Base-by-base conservation (phyloP, 164 flowering plant genomes). In the Euptelea pleiosperma region DNA sequence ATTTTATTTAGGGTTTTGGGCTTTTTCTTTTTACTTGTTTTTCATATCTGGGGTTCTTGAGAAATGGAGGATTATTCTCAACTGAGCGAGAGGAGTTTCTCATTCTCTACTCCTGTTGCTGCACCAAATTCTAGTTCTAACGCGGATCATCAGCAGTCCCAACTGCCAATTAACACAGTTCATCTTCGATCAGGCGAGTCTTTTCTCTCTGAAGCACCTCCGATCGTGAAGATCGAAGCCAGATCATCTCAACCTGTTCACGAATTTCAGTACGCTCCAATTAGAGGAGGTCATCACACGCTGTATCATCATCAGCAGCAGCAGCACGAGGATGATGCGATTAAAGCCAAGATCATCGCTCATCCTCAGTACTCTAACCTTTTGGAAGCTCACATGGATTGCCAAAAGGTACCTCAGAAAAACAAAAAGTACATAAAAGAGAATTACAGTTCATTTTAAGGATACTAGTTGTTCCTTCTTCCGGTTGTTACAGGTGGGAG, bases 341-440 rank as follows among this genome's bases (percentile, higher is more conserved):
- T 91, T n/a, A 91, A 91, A 60, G 92, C 95, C 22, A 91, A 84
- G 82, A 91, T 91, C 70, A 57, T 85, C 3, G 71, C 92, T 39
- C 98, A 91, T 44, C 98, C 98, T 77, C 95, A 85, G 55, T 91
- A 85, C 54, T 78, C 86, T 9, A 84, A 72, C 68, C 91, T 91
- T 44, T 57, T 91, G 40, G 79, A 89, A 70, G 96, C 98, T 58
- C 89, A 85, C 77, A 78, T 91, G 88, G 90, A 82, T 60, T 91
- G 98, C 60, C 98, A 91, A 64, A 91, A 85, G 98, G 98, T 90
- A 57, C 5, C 19, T 26, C 31, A 26, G 19, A 14, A 21, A 11
- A 30, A 10, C n/a, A 11, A 49, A 49, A 25, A 9, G 37, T 11
- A 19, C 15, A 40, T n/a, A 18, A 11, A n/a, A n/a, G n/a, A n/a